A percentile compares a stretch with the other conserved stretches of the same genome.
These are phyloP conservation scores for Scheffersomyces insectosa DNA, from an alignment of 1,139 yeast genomes.

Conservation along the genomic window DNA sequence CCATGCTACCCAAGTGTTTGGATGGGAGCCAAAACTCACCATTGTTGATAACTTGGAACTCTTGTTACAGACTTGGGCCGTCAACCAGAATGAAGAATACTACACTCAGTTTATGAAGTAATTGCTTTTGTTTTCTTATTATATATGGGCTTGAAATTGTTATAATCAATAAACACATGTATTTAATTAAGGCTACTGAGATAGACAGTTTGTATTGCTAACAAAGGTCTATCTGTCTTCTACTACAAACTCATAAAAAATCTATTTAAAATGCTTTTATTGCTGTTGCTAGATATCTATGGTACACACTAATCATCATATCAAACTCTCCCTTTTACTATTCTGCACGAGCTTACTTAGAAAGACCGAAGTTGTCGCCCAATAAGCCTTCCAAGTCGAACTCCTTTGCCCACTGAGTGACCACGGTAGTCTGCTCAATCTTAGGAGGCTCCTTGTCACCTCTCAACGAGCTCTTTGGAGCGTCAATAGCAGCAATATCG, in stretches of 20 bases:
- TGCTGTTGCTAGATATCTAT: neutral
- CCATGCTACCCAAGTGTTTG: constrained; percentile 1
- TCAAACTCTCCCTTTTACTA: too few relatives aligned
- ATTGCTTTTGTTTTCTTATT: neutral
- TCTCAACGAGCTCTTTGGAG: constrained; percentile 44
- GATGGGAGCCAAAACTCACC: neutral
- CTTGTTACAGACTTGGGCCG: neutral
- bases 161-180: too few relatives aligned
- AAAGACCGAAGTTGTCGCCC: constrained; percentile 35
- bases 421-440: constrained; percentile 79
- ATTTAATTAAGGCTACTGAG: too few relatives aligned
- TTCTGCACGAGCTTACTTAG: neutral
- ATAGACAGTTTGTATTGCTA: too few relatives aligned
- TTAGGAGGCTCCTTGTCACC: constrained; percentile 51
- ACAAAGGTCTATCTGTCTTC: too few relatives aligned
- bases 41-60: neutral
- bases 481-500: constrained; percentile 22
- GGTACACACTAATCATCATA: too few relatives aligned
- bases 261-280: neutral
- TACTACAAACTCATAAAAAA: too few relatives aligned
- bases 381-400: constrained; percentile 87
- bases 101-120: neutral
- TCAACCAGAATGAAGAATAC: neutral
- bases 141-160: neutral
- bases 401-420: constrained; percentile 89